Evolutionary conservation across 768 basidiomycete genomes (phyloP), one percentile per base, ranked within the genome.

Genomic region (Rickenella mellea): DNA sequence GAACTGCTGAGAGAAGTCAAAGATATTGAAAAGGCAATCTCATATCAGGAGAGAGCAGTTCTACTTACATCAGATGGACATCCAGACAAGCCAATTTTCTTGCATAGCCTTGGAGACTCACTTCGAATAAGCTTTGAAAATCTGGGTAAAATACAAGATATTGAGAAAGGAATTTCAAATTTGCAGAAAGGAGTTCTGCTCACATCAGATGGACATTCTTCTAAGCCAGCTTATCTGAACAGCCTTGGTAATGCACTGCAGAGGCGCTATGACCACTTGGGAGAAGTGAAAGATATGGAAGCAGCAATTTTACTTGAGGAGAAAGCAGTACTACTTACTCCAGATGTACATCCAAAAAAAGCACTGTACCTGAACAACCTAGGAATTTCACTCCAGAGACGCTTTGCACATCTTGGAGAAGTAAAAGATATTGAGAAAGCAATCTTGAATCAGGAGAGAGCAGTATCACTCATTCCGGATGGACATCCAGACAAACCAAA

Each of bases 401-500:
- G 36, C 11, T 38, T 38, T 20, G 36, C 11, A 11, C 11, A 20
- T 11, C 20, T 38, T 20, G 12, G 36, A 20, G 20, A 38, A 10
- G 12, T 38, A 10, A 20, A 12, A 20, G 36, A 38, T 19, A 11
- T 38, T 11, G 36, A 38, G 11, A 11, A 38, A 20, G 36, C 36
- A 20, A 38, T 38, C 20, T 38, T 19, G 20, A 11, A 10, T 11
- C 11, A 11, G 20, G 11, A 38, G 11, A 12, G 12, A 12, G 15
- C 27, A 10, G 39, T 35, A 35, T 43, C 48, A 12, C 45, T 50
- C 27, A 43, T 35, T 15, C 41, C 48, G 11, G 27, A 39, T 29
- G 48, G 20, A 15, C 44, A 50, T 41, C 33, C 45, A 15, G 32
- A 33, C 15, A 50, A 42, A 29, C n/a, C 50, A 44, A 17, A 8